Base-by-base conservation (phyloP, 352 stramenopile genomes). In the Globisporangium carolinianum region DNA sequence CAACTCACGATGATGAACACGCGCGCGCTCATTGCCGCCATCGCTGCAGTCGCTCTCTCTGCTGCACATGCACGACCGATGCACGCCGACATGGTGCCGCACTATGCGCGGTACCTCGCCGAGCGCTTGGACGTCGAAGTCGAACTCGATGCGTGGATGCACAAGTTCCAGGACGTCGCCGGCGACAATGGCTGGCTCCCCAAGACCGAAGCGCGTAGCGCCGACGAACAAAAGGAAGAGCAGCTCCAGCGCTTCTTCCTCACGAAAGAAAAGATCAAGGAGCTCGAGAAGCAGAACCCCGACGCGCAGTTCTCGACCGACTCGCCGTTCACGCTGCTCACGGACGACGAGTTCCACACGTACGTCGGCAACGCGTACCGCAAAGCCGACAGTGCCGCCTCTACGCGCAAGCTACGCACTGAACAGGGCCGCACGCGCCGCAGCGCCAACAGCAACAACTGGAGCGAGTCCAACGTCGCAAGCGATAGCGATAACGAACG, bases 271-370 rank as follows among this genome's bases (percentile, higher is more conserved):
- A 45, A 66, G 50, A 82, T 91, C 54, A 62, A 75, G 54, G 56
- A 80, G n/a, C 68, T 60, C 15, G 67, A 86, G 62, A 51, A 55
- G 5, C 51, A 51, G 9, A 91, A 91, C 58, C 77, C 82, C 0
- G 70, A 84, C 35, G 83, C 83, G 0, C 24, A 66, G 37, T 90
- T 92, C 69, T 86, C 78, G 6, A 79, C 57, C 8, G 69, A 90
- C 54, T 80, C 77, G 56, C 79, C 77, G 6, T 92, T 92, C 66
- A 72, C 79, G 18, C 66, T 92, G 14, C 76, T 92, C 66, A 88
- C 80, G 15, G 67, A 89, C 24, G 63, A 83, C 1, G 82, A 92
- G 53, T 90, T 92, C 42, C 59, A 61, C 43, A 60, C 63, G 15
- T 88, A 84, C 45, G 55, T 86, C 4, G 72, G 76, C 15, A 63